Conservation (phyloP, 805 yeast species). For the Jamesozyma spencerorum region DNA sequence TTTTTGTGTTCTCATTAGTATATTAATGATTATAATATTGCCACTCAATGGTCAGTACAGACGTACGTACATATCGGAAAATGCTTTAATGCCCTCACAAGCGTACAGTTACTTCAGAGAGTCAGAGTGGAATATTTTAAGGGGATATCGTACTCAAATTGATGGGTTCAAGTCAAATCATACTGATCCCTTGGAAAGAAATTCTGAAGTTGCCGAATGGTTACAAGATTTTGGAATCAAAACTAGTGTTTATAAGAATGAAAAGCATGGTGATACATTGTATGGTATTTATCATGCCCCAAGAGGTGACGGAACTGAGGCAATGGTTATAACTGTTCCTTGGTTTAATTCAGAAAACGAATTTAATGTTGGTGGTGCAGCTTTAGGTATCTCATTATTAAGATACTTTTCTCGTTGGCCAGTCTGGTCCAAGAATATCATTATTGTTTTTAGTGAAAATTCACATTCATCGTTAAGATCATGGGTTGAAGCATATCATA, state of each 20-base stretch:
- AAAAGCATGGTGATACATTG: slow-evolving; percentile 38
- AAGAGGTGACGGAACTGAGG: slow-evolving; percentile 91
- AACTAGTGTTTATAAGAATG: slow-evolving; percentile 40
- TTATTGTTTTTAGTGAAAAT: slow-evolving; percentile 73
- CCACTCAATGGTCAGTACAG: slow-evolving; percentile 81
- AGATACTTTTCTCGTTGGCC: slow-evolving; percentile 79
- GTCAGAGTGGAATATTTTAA: slow-evolving; percentile 82
- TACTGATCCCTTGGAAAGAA: slow-evolving; percentile 29
- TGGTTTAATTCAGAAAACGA: slow-evolving; percentile 63
- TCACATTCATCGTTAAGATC: slow-evolving; percentile 57
- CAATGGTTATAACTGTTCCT: slow-evolving; percentile 84
- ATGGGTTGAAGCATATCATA: slow-evolving; percentile 94
- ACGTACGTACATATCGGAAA: slow-evolving; percentile 81
- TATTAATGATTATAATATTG: slow-evolving; percentile 45
- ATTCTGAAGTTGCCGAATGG: slow-evolving; percentile 46
- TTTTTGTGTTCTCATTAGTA: slow-evolving; percentile 37
- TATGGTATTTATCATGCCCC: slow-evolving; percentile 89
- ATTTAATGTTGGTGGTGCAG: slow-evolving; percentile 70
- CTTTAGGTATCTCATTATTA: slow-evolving; percentile 63
- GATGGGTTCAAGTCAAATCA: slow-evolving; percentile 25
- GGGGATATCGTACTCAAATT: slow-evolving; percentile 62
- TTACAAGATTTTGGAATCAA: slow-evolving; percentile 64
- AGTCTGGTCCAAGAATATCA: slow-evolving; percentile 91
- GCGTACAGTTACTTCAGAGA: slow-evolving; percentile 87
- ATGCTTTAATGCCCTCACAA: slow-evolving; percentile 95